phyloP scores from a whole-genome alignment of 768 basidiomycete species.

The Gyrodon lividus region DNA sequence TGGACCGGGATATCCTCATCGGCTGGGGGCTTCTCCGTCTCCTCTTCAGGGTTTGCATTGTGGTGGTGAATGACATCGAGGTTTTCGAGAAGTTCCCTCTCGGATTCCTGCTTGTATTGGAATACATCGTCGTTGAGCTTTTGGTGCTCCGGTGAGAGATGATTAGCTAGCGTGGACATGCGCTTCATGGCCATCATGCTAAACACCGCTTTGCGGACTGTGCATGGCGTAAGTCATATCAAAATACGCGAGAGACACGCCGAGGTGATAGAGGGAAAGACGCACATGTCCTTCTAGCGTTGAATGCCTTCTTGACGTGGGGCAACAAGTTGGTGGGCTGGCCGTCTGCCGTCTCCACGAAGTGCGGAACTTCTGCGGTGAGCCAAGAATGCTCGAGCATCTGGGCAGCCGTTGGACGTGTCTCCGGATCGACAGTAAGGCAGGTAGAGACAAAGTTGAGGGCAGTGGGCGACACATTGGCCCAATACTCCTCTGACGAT shows the following conservation, averaged over 20 bases:
- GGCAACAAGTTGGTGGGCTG: constrained; percentile 79
- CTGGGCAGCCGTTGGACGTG: constrained; percentile 77
- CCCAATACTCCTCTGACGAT: constrained; percentile 76
- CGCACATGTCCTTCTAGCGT: constrained; percentile 84
- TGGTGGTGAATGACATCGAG: constrained; percentile 52
- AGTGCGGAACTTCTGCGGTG: constrained; percentile 64
- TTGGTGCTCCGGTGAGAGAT: constrained; percentile 43
- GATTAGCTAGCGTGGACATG: constrained; percentile 56
- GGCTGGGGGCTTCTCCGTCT: neutral
- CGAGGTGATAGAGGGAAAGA: constrained; percentile 13
- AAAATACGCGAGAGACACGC: constrained; percentile 1
- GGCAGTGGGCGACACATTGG: constrained; percentile 77
- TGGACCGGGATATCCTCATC: neutral
- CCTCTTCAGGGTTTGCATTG: constrained; percentile 18
- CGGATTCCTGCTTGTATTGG: constrained; percentile 80
- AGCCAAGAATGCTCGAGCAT: constrained; percentile 72
- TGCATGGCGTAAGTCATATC: constrained; percentile 3
- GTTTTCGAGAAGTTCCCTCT: constrained; percentile 43
- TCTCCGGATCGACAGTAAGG: constrained; percentile 78
- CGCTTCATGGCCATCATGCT: constrained; percentile 85
- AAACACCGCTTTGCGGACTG: constrained; percentile 87
- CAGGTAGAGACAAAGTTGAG: constrained; percentile 80
- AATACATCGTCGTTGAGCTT: constrained; percentile 58
- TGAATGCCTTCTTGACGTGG: constrained; percentile 84
- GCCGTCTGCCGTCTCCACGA: constrained; percentile 56